Percentiles rank a stretch among this genome's conserved stretches.
Evolutionary conservation across 2,329 filamentous ascomycete genomes (phyloP).

Genomic region (Aspergillus bombycis): DNA sequence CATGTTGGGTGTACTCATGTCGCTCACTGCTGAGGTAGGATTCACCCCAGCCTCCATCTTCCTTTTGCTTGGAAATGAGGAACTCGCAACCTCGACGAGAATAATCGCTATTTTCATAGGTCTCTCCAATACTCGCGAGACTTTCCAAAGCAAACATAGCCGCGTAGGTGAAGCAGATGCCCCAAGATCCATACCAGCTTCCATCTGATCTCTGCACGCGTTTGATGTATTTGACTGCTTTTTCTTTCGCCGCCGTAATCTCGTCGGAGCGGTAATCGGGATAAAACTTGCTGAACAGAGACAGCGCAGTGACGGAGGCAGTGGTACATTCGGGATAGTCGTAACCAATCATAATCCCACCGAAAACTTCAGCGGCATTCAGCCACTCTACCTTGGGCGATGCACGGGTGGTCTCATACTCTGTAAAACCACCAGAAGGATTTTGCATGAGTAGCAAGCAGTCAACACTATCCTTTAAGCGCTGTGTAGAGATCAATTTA

Average conservation of each 20-base stretch:
- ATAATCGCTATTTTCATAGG: conserved; percentile 71
- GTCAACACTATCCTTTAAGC: conserved; percentile 86
- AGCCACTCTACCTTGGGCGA: conserved; percentile 78
- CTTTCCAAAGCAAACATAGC: conserved; percentile 95
- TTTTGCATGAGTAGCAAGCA: conserved; percentile 93
- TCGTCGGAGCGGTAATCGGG: conserved; percentile 77
- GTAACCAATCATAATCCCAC: conserved; percentile 97
- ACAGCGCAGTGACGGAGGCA: conserved; percentile 84
- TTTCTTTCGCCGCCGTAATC: conserved; percentile 71
- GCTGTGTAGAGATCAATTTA: conserved; percentile 70
- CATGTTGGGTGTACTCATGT: conserved; percentile 74
- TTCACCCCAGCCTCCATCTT: conserved; percentile 95
- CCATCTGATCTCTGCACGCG: conserved; percentile 76
- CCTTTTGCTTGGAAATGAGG: conserved; percentile 78
- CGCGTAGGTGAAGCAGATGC: conserved; percentile 96
- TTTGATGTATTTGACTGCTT: conserved; percentile 82
- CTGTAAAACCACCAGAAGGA: conserved; percentile 78
- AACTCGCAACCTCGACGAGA: conserved; percentile 81
- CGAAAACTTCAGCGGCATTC: conserved; percentile 96
- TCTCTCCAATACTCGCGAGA: conserved; percentile 78
- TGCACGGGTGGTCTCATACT: conserved; percentile 83
- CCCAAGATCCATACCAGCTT: conserved; percentile 98
- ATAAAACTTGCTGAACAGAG: conserved; percentile 78
- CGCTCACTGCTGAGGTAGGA: conserved; percentile 85
- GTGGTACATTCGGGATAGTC: conserved; percentile 98